A percentile compares a stretch with the other conserved stretches of the same genome.
Evolutionary conservation across 2,329 filamentous ascomycete genomes (phyloP).

Genomic region (Fusarium praegraminearum): DNA sequence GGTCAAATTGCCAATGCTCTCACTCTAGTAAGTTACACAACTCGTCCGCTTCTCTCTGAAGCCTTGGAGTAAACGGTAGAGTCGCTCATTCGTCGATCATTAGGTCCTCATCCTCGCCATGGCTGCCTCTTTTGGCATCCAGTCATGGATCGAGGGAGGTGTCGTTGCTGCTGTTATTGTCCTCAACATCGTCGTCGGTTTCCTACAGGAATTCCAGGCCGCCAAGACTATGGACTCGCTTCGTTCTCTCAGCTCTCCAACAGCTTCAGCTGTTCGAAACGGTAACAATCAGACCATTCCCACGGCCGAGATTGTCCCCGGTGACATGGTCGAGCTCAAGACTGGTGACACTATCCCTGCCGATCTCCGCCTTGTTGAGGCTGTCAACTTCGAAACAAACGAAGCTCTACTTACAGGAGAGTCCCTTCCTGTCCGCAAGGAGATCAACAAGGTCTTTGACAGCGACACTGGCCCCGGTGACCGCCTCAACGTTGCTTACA

Average conservation of each 20-base stretch:
- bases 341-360: conserved; percentile 72
- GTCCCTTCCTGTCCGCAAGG: conserved; percentile 70
- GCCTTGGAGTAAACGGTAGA: conserved; percentile 22
- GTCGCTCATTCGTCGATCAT: conserved; percentile 37
- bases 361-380: conserved; percentile 67
- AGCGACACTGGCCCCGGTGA: conserved; percentile 64
- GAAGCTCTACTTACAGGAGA: conserved; percentile 74
- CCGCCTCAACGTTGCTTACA: conserved; percentile 72
- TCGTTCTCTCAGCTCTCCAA: conserved; percentile 58
- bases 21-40: conserved; percentile 65
- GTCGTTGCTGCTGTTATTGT: conserved; percentile 68
- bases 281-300: conserved; percentile 55
- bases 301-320: conserved; percentile 64
- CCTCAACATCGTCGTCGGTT: conserved; percentile 68
- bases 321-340: conserved; percentile 67
- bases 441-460: conserved; percentile 57
- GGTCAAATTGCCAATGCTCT: conserved; percentile 76
- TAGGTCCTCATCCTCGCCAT: conserved; percentile 68
- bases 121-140: conserved; percentile 68
- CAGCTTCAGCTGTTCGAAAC: conserved; percentile 58
- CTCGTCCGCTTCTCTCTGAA: conserved; percentile 1
- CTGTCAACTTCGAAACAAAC: conserved; percentile 76
- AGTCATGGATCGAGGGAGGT: conserved; percentile 71
- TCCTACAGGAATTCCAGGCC: conserved; percentile 60
- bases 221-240: conserved; percentile 64